Evolutionary conservation across 2,329 filamentous ascomycete species (phyloP).

Genomic region (Penicillium sp.): DNA sequence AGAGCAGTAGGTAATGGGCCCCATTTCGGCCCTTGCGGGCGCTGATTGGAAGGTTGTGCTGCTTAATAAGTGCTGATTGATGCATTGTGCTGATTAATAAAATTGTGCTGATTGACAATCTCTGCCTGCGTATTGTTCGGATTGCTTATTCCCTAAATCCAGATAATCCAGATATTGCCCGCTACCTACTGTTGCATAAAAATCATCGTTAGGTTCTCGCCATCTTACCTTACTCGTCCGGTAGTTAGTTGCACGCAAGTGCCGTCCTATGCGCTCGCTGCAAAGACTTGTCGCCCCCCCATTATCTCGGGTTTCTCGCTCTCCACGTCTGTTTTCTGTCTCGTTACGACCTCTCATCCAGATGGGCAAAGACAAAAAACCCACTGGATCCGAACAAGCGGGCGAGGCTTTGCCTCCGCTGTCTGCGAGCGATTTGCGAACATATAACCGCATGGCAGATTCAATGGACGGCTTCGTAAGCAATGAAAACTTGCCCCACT

Average conservation of each 20-base stretch:
- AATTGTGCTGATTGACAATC: constrained; percentile 21
- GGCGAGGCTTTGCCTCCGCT: constrained; percentile 60
- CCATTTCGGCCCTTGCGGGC: not conserved
- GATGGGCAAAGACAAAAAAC: constrained; percentile 15
- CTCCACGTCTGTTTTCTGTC: constrained; percentile 9
- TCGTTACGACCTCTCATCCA: constrained; percentile 1
- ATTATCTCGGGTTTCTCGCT: constrained; percentile 11
- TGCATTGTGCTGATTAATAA: too few relatives aligned
- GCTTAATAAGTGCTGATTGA: constrained; percentile 13
- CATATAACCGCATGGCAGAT: constrained; percentile 74
- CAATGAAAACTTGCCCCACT: constrained; percentile 11
- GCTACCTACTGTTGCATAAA: not conserved
- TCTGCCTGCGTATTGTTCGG: constrained; percentile 21
- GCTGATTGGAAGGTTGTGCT: not conserved
- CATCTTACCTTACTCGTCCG: constrained; percentile 7
- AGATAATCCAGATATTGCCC: not conserved
- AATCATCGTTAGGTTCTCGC: not conserved
- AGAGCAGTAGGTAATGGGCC: too few relatives aligned
- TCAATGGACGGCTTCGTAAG: constrained; percentile 74
- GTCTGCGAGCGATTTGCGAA: constrained; percentile 66
- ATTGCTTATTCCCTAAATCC: not conserved
- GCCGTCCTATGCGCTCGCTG: constrained; percentile 26
- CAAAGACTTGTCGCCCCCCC: constrained; percentile 12
- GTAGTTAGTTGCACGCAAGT: constrained; percentile 20
- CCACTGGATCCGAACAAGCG: not conserved